Conservation (phyloP, 768 basidiomycete genomes). For the Termitomyces titanicus region DNA sequence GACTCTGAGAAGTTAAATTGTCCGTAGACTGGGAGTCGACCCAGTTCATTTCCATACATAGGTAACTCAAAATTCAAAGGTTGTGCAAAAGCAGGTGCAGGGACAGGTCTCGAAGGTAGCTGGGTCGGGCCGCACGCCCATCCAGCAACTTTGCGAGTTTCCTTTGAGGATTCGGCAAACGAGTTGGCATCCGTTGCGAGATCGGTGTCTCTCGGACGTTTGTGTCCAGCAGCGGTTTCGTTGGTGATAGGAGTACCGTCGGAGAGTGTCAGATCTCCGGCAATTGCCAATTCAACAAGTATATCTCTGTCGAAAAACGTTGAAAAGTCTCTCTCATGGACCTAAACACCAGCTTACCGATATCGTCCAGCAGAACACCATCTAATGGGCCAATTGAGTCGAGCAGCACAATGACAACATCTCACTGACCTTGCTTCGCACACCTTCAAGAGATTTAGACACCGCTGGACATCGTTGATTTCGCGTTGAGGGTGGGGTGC, state of each 20-base stretch:
- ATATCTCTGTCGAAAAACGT: conserved; percentile 26
- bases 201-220: conserved; percentile 17
- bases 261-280: conserved; percentile 27
- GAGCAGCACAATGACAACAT: neutral
- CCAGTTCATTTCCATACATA: conserved; percentile 55
- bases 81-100: conserved; percentile 8
- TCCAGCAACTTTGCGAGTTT: conserved; percentile 22
- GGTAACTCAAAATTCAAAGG: conserved; percentile 38
- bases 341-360: conserved; percentile 24
- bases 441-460: conserved; percentile 46
- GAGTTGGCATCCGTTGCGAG: neutral
- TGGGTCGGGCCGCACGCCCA: conserved; percentile 24
- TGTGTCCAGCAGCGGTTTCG: conserved; percentile 7
- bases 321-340: neutral
- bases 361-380: conserved; percentile 40
- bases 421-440: conserved; percentile 35
- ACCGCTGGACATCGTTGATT: conserved; percentile 57
- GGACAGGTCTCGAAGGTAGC: conserved; percentile 8
- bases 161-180: neutral
- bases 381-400: conserved; percentile 17
- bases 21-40: conserved; percentile 46
- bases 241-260: neutral
- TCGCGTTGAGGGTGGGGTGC: conserved; percentile 46
- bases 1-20: conserved; percentile 35
- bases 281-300: conserved; percentile 31